These are phyloP conservation scores for Sarocladium brachiariae DNA, from an alignment of 2,329 filamentous ascomycete genomes.

Conservation along the genomic window DNA sequence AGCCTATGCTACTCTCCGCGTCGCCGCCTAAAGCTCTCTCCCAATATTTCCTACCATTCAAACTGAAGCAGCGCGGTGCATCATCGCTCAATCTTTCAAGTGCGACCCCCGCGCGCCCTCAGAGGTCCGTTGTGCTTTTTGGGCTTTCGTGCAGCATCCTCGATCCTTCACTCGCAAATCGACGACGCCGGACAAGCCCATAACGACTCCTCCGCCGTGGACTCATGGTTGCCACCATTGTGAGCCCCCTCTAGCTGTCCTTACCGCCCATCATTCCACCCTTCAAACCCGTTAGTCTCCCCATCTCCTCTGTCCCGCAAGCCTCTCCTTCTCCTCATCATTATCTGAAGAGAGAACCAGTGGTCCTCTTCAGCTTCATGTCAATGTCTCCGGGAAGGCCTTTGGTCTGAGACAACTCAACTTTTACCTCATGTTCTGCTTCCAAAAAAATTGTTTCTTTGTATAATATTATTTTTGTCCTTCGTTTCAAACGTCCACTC, in stretches of 20 bases:
- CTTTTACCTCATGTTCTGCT: not conserved
- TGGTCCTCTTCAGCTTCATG: slow-evolving; percentile 7
- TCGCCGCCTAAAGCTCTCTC: slow-evolving; percentile 6
- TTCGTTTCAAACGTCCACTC: slow-evolving; percentile 1
- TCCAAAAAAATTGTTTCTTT: not conserved
- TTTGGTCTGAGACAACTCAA: not conserved
- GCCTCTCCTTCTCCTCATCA: not conserved
- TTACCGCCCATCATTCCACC: not conserved
- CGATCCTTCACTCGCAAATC: not conserved
- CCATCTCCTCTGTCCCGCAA: not conserved
- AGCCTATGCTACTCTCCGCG: not conserved
- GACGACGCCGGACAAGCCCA: not conserved
- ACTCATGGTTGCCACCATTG: slow-evolving; percentile 8
- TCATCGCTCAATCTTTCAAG: not conserved
- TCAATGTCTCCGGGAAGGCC: not conserved
- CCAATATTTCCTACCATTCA: not conserved
- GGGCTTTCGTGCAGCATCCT: slow-evolving; percentile 7
- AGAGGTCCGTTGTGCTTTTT: slow-evolving; percentile 2
- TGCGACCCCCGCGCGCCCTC: slow-evolving; percentile 3
- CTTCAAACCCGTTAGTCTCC: slow-evolving; percentile 4
- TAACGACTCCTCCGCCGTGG: not conserved
- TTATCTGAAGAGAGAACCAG: not conserved
- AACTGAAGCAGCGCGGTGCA: not conserved
- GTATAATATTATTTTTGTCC: slow-evolving; percentile 8
- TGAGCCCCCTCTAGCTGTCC: not conserved